Evolutionary conservation across 495 filamentous ascomycete species (phyloP), one percentile per base, ranked within the genome.

Genomic region (Mycothermus thermophilus): DNA sequence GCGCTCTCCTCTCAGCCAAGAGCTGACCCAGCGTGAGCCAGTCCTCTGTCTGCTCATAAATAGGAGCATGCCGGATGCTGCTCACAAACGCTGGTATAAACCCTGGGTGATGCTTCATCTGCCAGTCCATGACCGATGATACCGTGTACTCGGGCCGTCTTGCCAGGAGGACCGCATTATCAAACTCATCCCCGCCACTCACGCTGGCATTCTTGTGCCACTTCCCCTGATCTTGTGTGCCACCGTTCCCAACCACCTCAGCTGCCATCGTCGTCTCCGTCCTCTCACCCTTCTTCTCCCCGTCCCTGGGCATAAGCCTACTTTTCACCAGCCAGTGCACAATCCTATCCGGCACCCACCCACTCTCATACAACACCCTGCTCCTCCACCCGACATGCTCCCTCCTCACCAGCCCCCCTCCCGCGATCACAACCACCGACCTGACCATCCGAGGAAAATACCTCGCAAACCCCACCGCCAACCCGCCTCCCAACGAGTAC

Each of bases 401-500:
- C 11, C 24, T 26, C 16, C 63, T 50, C 24, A 69, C 57, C 12
- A 69, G 39, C 12, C 86, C 86, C 0, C 74, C 63, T 0, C 83
- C 79, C 0, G 83, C 82, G 17, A 94, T 60, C 10, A 93, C 67
- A 4, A 85, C 62, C n/a, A 93, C 50, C 7, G 70, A 71, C n/a
- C 66, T 64, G 11, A 93, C 52, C 34, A 84, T 67, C 8, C 69
- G 47, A 0, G 80, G 72, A 46, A 85, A 83, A 43, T 68, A 72
- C 4, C 70, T 66, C 0, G 82, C 74, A 47, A 93, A 90, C 9
- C 71, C 60, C 3, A 74, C 75, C 3, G 73, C 69, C 21, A 93
- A 70, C 10, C 76, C 80, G 25, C 86, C 86, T 15, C 86, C 84
- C 8, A 94, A 67, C 0, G 82, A 88, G 52, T 88, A 93, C 1